Evolutionary conservation across 305 asterid species (phyloP).

Genomic region (Fraxinus angustifolia): DNA sequence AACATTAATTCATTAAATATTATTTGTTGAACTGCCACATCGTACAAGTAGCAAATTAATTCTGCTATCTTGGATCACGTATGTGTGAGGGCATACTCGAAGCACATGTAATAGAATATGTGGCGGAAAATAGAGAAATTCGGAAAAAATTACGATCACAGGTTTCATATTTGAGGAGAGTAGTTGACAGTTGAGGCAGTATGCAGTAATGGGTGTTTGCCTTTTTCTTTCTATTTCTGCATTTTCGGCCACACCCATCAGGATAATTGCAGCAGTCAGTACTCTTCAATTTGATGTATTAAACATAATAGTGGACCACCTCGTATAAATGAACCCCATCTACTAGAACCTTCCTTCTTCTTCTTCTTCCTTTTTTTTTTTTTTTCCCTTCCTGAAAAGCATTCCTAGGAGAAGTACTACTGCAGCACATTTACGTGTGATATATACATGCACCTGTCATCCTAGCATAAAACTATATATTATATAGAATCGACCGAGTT

Average conservation of each 20-base stretch:
- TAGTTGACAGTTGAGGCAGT: conserved; percentile 39
- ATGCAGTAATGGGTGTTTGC: conserved; percentile 9
- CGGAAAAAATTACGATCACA: background rate
- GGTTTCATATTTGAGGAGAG: conserved; percentile 24
- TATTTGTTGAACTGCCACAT: background rate
- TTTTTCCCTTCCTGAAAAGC: background rate
- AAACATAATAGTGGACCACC: background rate
- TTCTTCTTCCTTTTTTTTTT: too few species aligned
- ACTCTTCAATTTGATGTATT: background rate
- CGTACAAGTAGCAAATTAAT: background rate
- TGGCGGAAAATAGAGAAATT: conserved; percentile 8
- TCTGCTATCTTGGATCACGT: background rate
- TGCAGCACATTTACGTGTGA: background rate
- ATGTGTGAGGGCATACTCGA: background rate
- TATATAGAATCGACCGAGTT: background rate
- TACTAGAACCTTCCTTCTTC: background rate
- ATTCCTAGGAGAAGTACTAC: background rate
- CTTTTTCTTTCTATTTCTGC: conserved; percentile 20
- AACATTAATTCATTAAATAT: background rate
- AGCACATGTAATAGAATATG: background rate
- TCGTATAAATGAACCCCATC: background rate
- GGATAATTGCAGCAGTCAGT: background rate
- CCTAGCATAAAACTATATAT: background rate
- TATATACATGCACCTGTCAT: background rate
- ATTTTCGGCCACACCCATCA: conserved; percentile 31